These are phyloP conservation scores for Escallonia herrerae DNA, from an alignment of 129 eudicot genomes.

Conservation along the genomic window DNA sequence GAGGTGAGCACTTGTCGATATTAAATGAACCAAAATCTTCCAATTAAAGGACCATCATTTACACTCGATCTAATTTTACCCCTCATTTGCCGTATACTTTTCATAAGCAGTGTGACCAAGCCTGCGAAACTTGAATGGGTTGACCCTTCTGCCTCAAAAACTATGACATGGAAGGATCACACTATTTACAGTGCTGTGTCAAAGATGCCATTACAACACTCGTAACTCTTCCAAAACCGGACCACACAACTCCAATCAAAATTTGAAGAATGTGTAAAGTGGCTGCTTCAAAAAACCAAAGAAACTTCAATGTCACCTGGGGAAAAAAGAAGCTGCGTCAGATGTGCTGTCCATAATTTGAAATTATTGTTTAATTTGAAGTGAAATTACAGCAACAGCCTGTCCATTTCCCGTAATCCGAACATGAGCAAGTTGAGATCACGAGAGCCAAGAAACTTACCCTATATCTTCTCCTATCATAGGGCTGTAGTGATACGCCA, in stretches of 20 bases:
- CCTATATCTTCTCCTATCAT: constrained; percentile 7
- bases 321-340: constrained; percentile 3
- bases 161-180: constrained; percentile 55
- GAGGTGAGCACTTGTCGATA: no score
- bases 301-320: constrained; percentile 24
- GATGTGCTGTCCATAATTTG: not conserved
- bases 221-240: constrained; percentile 7
- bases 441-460: constrained; percentile 14
- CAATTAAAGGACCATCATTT: no score
- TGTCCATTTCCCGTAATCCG: no score
- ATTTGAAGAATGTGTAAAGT: constrained; percentile 21
- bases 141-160: constrained; percentile 39
- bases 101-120: not conserved
- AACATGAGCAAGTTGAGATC: not conserved
- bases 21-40: no score
- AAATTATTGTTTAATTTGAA: not conserved
- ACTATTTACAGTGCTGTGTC: constrained; percentile 45
- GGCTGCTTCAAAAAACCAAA: constrained; percentile 5
- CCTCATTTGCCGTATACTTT: constrained; percentile 16
- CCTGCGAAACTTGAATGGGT: constrained; percentile 27
- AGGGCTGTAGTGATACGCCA: no score
- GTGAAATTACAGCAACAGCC: not conserved
- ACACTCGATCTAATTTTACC: not conserved
- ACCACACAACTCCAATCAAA: constrained; percentile 17
- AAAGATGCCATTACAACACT: constrained; percentile 18